phyloP scores from a whole-genome alignment of 768 basidiomycete genomes.

The Galerina marginata region DNA sequence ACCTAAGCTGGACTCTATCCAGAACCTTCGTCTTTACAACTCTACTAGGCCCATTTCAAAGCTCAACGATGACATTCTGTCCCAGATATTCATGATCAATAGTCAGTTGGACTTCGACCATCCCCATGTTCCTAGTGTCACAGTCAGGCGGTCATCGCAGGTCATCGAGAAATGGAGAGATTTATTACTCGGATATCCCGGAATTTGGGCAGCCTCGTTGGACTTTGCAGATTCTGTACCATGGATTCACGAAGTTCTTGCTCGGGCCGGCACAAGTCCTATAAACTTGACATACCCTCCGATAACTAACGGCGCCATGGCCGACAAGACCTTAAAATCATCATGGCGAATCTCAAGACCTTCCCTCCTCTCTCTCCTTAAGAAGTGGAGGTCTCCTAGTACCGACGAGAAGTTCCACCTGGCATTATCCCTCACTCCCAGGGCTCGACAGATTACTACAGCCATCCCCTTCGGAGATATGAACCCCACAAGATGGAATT shows the following conservation, averaged over 20 bases:
- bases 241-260: constrained; percentile 2
- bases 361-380: neutral
- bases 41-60: constrained; percentile 6
- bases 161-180: constrained; percentile 7
- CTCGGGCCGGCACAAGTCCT: neutral
- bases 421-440: neutral
- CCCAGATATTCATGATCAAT: constrained; percentile 14
- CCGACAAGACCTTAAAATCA: neutral
- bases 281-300: neutral
- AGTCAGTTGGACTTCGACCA: neutral
- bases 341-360: neutral
- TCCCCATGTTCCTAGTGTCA: neutral
- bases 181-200: neutral
- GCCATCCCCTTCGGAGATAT: neutral
- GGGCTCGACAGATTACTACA: neutral
- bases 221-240: neutral
- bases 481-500: neutral
- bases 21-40: constrained; percentile 9
- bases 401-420: neutral
- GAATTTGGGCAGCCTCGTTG: constrained; percentile 7
- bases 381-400: neutral
- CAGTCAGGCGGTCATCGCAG: neutral
- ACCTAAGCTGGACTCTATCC: neutral
- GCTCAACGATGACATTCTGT: constrained; percentile 14
- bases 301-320: neutral